Conservation (phyloP, 2,329 filamentous ascomycete genomes). For the Niveomyces coronatus region DNA sequence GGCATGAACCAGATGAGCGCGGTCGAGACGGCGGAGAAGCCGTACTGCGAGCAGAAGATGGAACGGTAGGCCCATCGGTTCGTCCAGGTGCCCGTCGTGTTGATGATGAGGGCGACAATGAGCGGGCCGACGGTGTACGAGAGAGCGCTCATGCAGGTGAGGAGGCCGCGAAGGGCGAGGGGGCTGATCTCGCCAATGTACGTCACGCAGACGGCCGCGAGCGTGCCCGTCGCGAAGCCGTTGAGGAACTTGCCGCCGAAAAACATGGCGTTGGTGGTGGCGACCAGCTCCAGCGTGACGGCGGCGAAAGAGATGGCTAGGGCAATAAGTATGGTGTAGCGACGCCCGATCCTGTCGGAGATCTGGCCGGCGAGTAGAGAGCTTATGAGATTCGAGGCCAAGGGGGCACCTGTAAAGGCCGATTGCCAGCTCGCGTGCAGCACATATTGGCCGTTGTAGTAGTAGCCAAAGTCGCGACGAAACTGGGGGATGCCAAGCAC, state of each 20-base stretch:
- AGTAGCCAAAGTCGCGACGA: conserved; percentile 32
- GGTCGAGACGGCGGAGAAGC: conserved; percentile 21
- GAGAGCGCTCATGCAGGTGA: conserved; percentile 21
- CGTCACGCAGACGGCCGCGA: conserved; percentile 18
- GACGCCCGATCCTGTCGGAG: conserved; percentile 25
- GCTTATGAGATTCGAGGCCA: conserved; percentile 22
- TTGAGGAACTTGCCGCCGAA: conserved; percentile 33
- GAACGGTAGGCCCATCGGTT: conserved; percentile 24
- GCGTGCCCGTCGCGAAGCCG: conserved; percentile 25
- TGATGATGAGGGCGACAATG: conserved; percentile 21
- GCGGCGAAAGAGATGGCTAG: conserved; percentile 26
- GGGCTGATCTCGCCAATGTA: conserved; percentile 24
- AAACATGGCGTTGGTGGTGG: conserved; percentile 29
- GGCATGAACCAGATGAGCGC: conserved; percentile 27
- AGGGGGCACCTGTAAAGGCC: conserved; percentile 31
- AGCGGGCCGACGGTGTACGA: conserved; percentile 23
- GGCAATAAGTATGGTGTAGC: conserved; percentile 22
- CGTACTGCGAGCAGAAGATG: conserved; percentile 24
- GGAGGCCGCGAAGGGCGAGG: conserved; percentile 18
- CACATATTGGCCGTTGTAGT: conserved; percentile 26
- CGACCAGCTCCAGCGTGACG: conserved; percentile 30
- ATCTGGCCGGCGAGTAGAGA: background rate
- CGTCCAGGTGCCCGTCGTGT: conserved; percentile 18
- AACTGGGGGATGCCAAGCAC: conserved; percentile 34
- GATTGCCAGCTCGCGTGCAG: conserved; percentile 33